Percentiles rank a stretch among this genome's conserved stretches.
These are phyloP conservation scores for Begonia peltatifolia DNA, from an alignment of 306 rosid genomes.

Conservation along the genomic window DNA sequence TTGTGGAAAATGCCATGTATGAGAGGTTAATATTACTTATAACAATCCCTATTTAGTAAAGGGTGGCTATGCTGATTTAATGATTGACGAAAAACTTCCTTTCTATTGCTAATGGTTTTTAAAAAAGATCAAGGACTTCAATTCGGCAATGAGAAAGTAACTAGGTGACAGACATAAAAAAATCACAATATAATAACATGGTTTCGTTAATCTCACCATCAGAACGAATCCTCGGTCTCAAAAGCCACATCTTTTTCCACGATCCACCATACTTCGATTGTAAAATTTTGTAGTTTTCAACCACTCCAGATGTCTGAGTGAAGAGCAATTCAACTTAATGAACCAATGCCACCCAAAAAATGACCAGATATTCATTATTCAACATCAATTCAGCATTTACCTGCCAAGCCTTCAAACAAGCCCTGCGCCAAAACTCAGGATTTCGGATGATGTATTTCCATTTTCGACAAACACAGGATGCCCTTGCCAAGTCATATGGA, in stretches of 20 bases:
- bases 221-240: conserved; percentile 77
- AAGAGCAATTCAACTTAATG: conserved; percentile 15
- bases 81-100: no score
- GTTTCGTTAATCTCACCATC: conserved; percentile 43
- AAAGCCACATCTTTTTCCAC: conserved; percentile 94
- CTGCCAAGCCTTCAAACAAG: conserved; percentile 99
- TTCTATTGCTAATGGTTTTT: no score
- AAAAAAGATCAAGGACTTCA: no score
- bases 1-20: no score
- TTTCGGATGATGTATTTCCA: conserved; percentile 88
- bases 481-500: conserved; percentile 79
- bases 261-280: conserved; percentile 69
- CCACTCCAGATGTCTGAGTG: conserved; percentile 56
- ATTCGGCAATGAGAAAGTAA: no score
- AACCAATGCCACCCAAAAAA: conserved; percentile 8
- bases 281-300: conserved; percentile 61
- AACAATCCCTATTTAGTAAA: no score
- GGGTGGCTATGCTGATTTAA: no score
- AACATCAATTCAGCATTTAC: conserved; percentile 28
- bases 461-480: conserved; percentile 87
- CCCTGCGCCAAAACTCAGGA: conserved; percentile 86
- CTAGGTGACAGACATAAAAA: neutral
- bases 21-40: no score
- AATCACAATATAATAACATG: neutral
- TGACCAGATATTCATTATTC: conserved; percentile 4